Percentiles rank a stretch among this genome's conserved stretches.
phyloP scores from a whole-genome alignment of 352 stramenopile species.

The Aphanomyces astaci region DNA sequence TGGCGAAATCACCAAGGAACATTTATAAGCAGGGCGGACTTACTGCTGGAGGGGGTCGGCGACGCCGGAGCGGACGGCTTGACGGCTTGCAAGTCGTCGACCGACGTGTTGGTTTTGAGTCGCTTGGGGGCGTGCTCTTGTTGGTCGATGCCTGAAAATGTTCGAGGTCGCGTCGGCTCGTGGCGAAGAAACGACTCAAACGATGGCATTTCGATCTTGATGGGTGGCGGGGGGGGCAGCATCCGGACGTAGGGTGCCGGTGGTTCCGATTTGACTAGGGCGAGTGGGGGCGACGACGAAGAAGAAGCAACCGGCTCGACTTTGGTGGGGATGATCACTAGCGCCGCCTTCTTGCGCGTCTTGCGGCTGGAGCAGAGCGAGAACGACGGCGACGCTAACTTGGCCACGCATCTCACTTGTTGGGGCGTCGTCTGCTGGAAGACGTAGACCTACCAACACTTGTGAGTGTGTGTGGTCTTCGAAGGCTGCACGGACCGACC shows the following conservation, averaged over 20 bases:
- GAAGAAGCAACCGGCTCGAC: neutral
- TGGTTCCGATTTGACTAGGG: neutral
- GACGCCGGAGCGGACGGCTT: neutral
- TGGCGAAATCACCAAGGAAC: too few species aligned
- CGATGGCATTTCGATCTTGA: slow-evolving; percentile 8
- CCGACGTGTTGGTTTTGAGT: neutral
- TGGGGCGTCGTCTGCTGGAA: slow-evolving; percentile 22
- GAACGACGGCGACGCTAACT: slow-evolving; percentile 56
- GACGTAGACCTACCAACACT: slow-evolving; percentile 21
- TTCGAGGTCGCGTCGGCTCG: neutral
- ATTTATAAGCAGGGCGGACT: too few species aligned
- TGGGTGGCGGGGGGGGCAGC: neutral
- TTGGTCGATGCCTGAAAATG: neutral
- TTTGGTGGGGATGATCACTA: neutral
- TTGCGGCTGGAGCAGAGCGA: slow-evolving; percentile 77
- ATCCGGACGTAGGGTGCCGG: neutral
- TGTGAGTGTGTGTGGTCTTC: too few species aligned
- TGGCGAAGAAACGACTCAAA: neutral
- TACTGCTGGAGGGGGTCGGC: neutral
- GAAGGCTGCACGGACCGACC: slow-evolving; percentile 51
- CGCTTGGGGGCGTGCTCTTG: neutral
- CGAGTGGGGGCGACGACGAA: neutral
- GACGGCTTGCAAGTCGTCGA: neutral
- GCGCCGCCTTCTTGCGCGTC: slow-evolving; percentile 44
- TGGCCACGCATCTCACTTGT: slow-evolving; percentile 37